These are phyloP conservation scores for Diaporthe ilicicola DNA, from an alignment of 2,329 filamentous ascomycete species.

Conservation along the genomic window DNA sequence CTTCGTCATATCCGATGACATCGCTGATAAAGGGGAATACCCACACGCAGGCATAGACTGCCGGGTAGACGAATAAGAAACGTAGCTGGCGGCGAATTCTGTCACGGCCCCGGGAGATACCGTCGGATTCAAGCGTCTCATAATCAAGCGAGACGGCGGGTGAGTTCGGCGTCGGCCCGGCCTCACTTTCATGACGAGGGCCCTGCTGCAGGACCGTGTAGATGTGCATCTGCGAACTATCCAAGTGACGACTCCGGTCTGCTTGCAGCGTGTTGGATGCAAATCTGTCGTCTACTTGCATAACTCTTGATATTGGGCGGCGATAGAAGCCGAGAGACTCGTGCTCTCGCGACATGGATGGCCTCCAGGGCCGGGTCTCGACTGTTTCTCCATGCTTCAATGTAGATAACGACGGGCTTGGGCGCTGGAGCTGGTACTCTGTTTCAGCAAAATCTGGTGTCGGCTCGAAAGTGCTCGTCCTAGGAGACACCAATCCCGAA, in stretches of 20 bases:
- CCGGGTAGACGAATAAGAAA: slow-evolving; percentile 78
- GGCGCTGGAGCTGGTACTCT: background rate
- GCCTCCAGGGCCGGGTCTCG: background rate
- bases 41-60: slow-evolving; percentile 78
- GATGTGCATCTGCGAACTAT: slow-evolving; percentile 34
- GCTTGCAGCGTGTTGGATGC: background rate
- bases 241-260: background rate
- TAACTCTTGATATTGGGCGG: background rate
- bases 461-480: background rate
- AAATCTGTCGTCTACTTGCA: background rate
- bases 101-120: slow-evolving; percentile 52
- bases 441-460: background rate
- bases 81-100: slow-evolving; percentile 74
- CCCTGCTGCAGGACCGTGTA: slow-evolving; percentile 36
- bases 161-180: background rate
- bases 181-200: background rate
- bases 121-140: slow-evolving; percentile 24
- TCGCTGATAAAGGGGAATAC: slow-evolving; percentile 74
- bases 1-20: slow-evolving; percentile 41
- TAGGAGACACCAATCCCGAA: slow-evolving; percentile 1
- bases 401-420: background rate
- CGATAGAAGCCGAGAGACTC: background rate
- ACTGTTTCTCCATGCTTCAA: background rate
- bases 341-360: background rate
- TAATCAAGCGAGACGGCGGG: slow-evolving; percentile 15